Evolutionary conservation across 257 asterid genomes (phyloP).

Genomic region (Paulownia fortunei): DNA sequence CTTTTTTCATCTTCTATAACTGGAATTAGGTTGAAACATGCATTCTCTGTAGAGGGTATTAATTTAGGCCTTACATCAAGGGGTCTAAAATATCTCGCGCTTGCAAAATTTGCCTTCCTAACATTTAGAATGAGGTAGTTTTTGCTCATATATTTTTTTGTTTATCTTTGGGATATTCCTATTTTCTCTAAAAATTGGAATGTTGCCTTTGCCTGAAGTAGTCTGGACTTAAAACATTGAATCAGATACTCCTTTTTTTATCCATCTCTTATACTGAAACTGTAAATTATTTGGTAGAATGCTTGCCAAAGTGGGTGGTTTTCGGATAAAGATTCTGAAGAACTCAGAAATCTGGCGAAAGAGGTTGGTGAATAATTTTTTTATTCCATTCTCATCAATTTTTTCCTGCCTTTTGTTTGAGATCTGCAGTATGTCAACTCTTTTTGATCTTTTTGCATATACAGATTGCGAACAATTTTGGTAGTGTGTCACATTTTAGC

Average conservation of each 20-base stretch:
- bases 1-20: neutral
- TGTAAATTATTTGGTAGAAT: conserved; percentile 47
- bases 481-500: conserved; percentile 41
- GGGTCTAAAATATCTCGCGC: neutral
- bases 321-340: conserved; percentile 63
- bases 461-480: conserved; percentile 53
- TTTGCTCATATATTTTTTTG: neutral
- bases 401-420: neutral
- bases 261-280: neutral
- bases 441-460: neutral
- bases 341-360: conserved; percentile 48
- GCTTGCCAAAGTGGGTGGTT: conserved; percentile 77
- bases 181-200: neutral
- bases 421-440: neutral
- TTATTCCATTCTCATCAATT: neutral
- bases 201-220: neutral
- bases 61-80: neutral
- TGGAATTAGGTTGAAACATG: neutral
- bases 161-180: neutral
- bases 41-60: neutral
- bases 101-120: neutral
- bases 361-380: conserved; percentile 46
- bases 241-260: neutral
- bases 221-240: neutral
- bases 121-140: neutral